Percentiles rank a stretch among this genome's conserved stretches.
phyloP scores from a whole-genome alignment of 2,329 filamentous ascomycete genomes.

The Cladophialophora psammophila region DNA sequence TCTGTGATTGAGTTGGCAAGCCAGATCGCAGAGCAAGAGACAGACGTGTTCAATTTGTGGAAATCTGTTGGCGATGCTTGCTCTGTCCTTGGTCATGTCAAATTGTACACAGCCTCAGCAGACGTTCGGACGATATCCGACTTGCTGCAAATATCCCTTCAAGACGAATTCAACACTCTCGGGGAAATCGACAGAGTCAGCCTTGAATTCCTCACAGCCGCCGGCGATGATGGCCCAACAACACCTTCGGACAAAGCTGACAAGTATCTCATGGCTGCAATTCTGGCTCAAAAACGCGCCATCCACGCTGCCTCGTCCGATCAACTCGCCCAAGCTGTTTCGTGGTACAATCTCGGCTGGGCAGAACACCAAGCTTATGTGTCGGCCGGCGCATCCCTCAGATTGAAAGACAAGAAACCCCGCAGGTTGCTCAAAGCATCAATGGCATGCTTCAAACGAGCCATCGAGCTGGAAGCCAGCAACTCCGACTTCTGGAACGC shows the following conservation, averaged over 20 bases:
- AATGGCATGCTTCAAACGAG: constrained; percentile 89
- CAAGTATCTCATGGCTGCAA: constrained; percentile 71
- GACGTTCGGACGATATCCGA: constrained; percentile 53
- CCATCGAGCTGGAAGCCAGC: constrained; percentile 92
- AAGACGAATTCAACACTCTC: constrained; percentile 67
- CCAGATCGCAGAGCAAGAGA: constrained; percentile 65
- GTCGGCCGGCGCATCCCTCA: constrained; percentile 48
- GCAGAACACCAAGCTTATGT: constrained; percentile 82
- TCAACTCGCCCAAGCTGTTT: constrained; percentile 87
- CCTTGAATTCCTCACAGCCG: constrained; percentile 40
- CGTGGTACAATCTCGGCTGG: constrained; percentile 97
- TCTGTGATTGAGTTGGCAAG: constrained; percentile 73
- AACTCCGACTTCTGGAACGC: constrained; percentile 98
- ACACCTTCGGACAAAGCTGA: constrained; percentile 49
- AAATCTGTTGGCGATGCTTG: constrained; percentile 90
- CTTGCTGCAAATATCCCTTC: constrained; percentile 20
- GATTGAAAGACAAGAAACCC: constrained; percentile 58
- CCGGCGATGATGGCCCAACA: constrained; percentile 44
- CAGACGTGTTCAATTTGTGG: constrained; percentile 91
- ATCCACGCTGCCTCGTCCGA: constrained; percentile 77
- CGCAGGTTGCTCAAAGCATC: constrained; percentile 77
- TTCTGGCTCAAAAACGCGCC: constrained; percentile 87
- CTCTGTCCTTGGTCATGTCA: constrained; percentile 80
- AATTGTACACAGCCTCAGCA: constrained; percentile 69
- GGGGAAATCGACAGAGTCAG: constrained; percentile 69